Evolutionary conservation across 768 basidiomycete genomes (phyloP).

Genomic region (Collybiopsis confluens): DNA sequence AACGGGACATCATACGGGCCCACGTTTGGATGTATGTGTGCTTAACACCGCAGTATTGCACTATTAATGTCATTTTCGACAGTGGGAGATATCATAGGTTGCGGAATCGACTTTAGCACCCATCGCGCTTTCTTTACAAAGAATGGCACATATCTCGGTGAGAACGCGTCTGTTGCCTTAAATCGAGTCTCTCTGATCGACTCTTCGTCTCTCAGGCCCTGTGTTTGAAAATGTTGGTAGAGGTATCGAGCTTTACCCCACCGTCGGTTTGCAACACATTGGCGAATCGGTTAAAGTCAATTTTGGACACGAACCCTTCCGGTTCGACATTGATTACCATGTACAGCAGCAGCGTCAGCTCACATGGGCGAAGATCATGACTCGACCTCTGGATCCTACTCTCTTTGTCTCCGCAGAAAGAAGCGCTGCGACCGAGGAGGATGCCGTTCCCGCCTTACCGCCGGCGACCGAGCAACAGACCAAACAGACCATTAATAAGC

Average conservation of each 20-base stretch:
- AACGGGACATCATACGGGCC: constrained; percentile 73
- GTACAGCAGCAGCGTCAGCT: constrained; percentile 65
- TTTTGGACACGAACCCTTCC: constrained; percentile 84
- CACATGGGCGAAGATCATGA: constrained; percentile 66
- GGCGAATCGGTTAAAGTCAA: constrained; percentile 81
- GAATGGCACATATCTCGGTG: constrained; percentile 74
- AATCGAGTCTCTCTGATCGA: constrained; percentile 6
- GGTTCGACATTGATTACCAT: constrained; percentile 86
- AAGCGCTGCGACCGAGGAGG: constrained; percentile 15
- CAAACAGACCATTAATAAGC: constrained; percentile 60
- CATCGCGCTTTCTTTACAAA: constrained; percentile 86
- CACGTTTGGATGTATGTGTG: constrained; percentile 69
- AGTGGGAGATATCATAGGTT: constrained; percentile 89
- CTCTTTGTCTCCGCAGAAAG: constrained; percentile 24
- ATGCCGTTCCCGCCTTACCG: constrained; percentile 17
- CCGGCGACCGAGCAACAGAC: constrained; percentile 43
- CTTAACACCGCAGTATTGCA: constrained; percentile 4
- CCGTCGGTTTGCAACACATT: constrained; percentile 81
- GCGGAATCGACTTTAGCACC: constrained; percentile 86
- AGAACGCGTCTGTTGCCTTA: background rate
- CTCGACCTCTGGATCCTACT: constrained; percentile 43
- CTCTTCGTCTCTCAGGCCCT: constrained; percentile 37
- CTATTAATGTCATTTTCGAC: constrained; percentile 11
- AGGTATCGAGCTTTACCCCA: constrained; percentile 69
- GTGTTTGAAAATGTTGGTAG: constrained; percentile 73